phyloP scores from a whole-genome alignment of 139 green algal genomes.

The Closterium sp. region DNA sequence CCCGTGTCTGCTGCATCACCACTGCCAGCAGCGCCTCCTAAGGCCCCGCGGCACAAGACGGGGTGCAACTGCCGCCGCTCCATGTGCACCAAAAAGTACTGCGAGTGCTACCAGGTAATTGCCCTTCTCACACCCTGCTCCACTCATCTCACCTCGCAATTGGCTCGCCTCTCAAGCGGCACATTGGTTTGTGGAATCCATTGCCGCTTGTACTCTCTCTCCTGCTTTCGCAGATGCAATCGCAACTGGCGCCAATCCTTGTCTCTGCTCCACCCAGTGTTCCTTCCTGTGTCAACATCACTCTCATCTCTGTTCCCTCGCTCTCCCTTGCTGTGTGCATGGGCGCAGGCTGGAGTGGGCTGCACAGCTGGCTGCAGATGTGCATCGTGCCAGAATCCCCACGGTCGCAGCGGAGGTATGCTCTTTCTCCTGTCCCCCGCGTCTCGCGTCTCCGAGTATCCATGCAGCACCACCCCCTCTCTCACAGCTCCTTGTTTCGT shows the following conservation, averaged over 20 bases:
- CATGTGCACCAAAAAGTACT: slow-evolving; percentile 97
- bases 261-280: background rate
- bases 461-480: background rate
- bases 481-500: too few relatives aligned
- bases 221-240: background rate
- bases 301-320: background rate
- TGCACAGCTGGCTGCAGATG: slow-evolving; percentile 28
- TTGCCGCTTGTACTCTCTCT: background rate
- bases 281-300: background rate
- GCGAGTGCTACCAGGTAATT: slow-evolving; percentile 91
- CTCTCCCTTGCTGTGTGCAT: background rate
- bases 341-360: slow-evolving; percentile 28
- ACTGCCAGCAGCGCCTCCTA: background rate
- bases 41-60: slow-evolving; percentile 61
- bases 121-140: background rate
- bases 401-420: background rate
- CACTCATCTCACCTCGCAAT: background rate
- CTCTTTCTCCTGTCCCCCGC: background rate
- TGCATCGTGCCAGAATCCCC: slow-evolving; percentile 12
- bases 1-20: too few relatives aligned
- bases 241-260: background rate
- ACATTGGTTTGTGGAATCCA: too few relatives aligned
- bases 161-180: too few relatives aligned
- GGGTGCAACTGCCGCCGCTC: slow-evolving; percentile 84
- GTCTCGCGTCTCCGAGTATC: background rate